phyloP scores from a whole-genome alignment of 108 stramenopile species.

The Conticribra weissflogii region DNA sequence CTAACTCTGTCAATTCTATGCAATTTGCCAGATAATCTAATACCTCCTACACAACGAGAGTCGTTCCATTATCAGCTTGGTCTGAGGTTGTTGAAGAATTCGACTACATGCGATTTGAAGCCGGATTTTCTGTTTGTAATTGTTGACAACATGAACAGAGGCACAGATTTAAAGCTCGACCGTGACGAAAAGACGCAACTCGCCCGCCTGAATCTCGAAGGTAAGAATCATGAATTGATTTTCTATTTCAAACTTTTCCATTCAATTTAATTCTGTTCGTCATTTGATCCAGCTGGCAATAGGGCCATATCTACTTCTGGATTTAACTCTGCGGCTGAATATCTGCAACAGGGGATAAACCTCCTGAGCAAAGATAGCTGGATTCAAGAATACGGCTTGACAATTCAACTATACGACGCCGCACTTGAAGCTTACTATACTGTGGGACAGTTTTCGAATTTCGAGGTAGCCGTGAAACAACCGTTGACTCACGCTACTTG shows the following conservation, averaged over 20 bases:
- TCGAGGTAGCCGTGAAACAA: not conserved
- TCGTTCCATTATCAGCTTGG: slow-evolving; percentile 56
- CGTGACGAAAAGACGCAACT: slow-evolving; percentile 22
- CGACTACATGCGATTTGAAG: slow-evolving; percentile 31
- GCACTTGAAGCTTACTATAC: slow-evolving; percentile 35
- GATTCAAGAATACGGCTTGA: slow-evolving; percentile 56
- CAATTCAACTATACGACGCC: slow-evolving; percentile 47
- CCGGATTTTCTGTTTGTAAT: slow-evolving; percentile 39
- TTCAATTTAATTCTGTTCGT: too few species aligned
- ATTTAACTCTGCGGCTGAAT: slow-evolving; percentile 46
- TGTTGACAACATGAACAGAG: slow-evolving; percentile 46
- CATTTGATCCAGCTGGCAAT: slow-evolving; percentile 46
- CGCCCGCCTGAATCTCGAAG: slow-evolving; percentile 57
- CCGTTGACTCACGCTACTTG: slow-evolving; percentile 4
- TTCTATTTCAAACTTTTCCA: too few species aligned
- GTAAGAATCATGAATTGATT: too few species aligned
- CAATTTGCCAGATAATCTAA: too few species aligned
- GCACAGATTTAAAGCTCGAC: slow-evolving; percentile 14
- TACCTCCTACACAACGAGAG: slow-evolving; percentile 40
- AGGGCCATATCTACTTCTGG: slow-evolving; percentile 38
- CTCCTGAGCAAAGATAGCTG: slow-evolving; percentile 50
- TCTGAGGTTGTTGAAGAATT: slow-evolving; percentile 28
- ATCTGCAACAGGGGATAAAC: slow-evolving; percentile 45
- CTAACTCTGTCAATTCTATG: too few species aligned
- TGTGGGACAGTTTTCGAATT: slow-evolving; percentile 25